Base-by-base conservation (phyloP, 2,329 filamentous ascomycete species). In the Calonectria crousiana region DNA sequence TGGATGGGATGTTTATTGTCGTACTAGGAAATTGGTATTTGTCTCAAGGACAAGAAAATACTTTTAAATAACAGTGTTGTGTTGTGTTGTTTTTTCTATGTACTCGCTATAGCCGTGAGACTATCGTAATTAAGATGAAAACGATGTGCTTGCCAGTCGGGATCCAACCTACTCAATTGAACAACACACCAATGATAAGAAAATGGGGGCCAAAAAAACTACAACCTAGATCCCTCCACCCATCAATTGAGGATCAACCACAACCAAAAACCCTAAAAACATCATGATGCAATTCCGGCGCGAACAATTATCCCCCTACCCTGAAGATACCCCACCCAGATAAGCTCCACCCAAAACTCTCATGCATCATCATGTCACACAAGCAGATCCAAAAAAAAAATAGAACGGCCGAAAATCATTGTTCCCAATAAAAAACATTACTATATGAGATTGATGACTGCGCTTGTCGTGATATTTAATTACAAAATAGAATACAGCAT, bases 391-490 rank as follows among this genome's bases (percentile, higher is more conserved):
- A 47, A n/a, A 4, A 47, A 47, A 47, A n/a, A 41, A 41, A 41
- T 18, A 18, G 18, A 44, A 20, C 16, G 41, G 41, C 41, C 41
- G 44, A 47, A 9, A 1, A 47, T 3, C 3, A 47, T 47, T 38
- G 36, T 38, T 47, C 44, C 44, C 44, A 47, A 47, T 47, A 64
- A 67, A 71, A 71, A 58, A 68, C 70, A 76, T 76, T 80, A 79
- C 76, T 67, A 75, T 76, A 79, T 75, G 75, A 75, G 64, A 80
- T 75, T 14, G 75, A 41, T 62, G 56, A 78, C 75, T 73, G 60
- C 77, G 76, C 56, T 78, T 79, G 78, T 75, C 41, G 53, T 66
- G 74, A 65, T 74, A 68, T 76, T 73, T 75, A 73, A 72, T 67
- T 71, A 64, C 44, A 72, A 56, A 62, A 71, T 72, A 49, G 38